A percentile compares a stretch with the other conserved stretches of the same genome.
phyloP scores from a whole-genome alignment of 2,329 filamentous ascomycete genomes.

The Amylocarpus encephaloides region DNA sequence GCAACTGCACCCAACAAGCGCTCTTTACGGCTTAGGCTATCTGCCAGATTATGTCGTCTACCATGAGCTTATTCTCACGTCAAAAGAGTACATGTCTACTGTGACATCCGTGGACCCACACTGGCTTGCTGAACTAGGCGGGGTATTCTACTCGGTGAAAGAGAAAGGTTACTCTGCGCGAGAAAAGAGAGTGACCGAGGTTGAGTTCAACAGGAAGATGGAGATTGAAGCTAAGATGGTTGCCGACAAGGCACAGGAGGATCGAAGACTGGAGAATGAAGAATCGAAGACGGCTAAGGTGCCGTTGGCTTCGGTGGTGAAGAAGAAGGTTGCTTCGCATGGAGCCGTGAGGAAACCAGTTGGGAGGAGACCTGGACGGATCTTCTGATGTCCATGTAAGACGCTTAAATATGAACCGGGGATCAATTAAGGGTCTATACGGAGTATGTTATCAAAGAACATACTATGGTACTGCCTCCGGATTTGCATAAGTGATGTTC shows the following conservation, averaged over 20 bases:
- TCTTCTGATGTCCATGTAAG: conserved; percentile 31
- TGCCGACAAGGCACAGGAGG: conserved; percentile 67
- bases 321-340: conserved; percentile 54
- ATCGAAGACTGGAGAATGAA: conserved; percentile 48
- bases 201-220: conserved; percentile 86
- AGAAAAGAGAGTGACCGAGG: conserved; percentile 81
- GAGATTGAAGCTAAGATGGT: conserved; percentile 93
- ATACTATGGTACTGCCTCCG: too few species aligned
- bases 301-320: conserved; percentile 33
- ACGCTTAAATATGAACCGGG: too few species aligned
- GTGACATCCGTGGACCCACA: conserved; percentile 94
- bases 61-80: conserved; percentile 94
- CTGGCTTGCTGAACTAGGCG: conserved; percentile 93
- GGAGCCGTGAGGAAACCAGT: conserved; percentile 58
- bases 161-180: conserved; percentile 91
- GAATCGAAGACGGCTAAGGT: conserved; percentile 42
- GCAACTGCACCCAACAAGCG: conserved; percentile 88
- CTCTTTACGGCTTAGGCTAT: conserved; percentile 87
- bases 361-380: conserved; percentile 49
- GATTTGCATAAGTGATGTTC: too few species aligned
- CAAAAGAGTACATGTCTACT: conserved; percentile 96
- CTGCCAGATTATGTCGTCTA: conserved; percentile 96
- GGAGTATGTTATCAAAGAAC: too few species aligned
- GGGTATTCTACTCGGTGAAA: conserved; percentile 95
- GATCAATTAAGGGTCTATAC: too few species aligned